Base-by-base conservation (phyloP, 148 eudicot species). In the Vaccinium macrocarpon region DNA sequence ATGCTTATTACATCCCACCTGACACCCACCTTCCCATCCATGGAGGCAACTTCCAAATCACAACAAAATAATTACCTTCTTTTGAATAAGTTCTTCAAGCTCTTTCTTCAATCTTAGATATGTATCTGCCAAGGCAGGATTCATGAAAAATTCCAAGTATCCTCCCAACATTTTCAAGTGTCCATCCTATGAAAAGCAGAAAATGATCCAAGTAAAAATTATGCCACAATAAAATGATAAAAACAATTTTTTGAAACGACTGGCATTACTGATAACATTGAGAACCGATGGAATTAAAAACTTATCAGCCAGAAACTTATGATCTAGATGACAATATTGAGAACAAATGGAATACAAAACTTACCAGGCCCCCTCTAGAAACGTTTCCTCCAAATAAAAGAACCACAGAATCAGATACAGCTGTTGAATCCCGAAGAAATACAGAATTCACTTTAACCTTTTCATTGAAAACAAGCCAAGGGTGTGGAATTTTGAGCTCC, bases 391-490 rank as follows among this genome's bases (percentile, higher is more conserved):
- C 99, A 84, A 97, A 95, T 73, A 97, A 90, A 71, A 97, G 92
- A 81, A 97, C 88, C 76, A 90, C 87, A 27, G 99, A 97, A 90
- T 97, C 99, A 61, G 97, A 93, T 71, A 97, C 95, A 1, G 95
- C 99, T 52, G 99, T 95, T 76, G 99, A 97, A 91, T 97, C 98
- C 81, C 98, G 93, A 49, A 97, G 88, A 75, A 92, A 93, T 68
- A 97, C 99, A 75, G 98, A 86, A 85, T 97, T 95, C 81, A 97
- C 98, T 91, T 97, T 97, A 83, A 97, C 86, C 90, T 97, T 97
- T 81, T 97, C 99, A 85, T 97, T 97, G 86, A 97, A 97, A 84
- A 93, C 97, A 62, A 97, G 91, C 99, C 99, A 97, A 71, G 99
- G 99, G 64, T 87, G 91, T 81, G 97, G 97, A 86, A 97, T 91